Evolutionary conservation across 768 basidiomycete genomes (phyloP).

Genomic region (Gloeophyllum trabeum): DNA sequence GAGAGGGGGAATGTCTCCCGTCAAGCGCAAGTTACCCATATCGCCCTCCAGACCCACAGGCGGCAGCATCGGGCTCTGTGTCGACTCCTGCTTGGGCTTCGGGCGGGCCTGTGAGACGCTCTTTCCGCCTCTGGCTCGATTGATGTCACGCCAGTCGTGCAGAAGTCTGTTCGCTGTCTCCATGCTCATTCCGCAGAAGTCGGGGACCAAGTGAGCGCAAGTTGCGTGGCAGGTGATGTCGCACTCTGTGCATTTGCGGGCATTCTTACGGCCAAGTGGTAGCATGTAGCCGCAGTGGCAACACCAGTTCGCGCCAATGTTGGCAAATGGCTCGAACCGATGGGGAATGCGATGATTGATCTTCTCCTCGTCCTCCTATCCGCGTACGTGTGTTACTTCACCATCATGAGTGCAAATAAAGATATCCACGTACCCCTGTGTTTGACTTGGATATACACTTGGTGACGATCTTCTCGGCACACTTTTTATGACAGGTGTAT

Average conservation of each 20-base stretch:
- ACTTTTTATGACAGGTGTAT: conserved; percentile 98
- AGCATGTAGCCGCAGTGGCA: conserved; percentile 99
- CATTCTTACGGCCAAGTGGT: conserved; percentile 93
- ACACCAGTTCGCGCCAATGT: conserved; percentile 98
- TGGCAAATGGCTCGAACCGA: conserved; percentile 93
- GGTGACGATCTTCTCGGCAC: conserved; percentile 97
- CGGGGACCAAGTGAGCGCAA: conserved; percentile 96
- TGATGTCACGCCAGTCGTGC: conserved; percentile 86
- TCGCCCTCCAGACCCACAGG: too few species aligned
- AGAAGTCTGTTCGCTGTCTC: conserved; percentile 93
- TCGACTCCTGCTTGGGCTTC: too few species aligned
- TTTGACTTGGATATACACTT: conserved; percentile 98
- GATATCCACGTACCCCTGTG: conserved; percentile 59
- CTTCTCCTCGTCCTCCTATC: conserved; percentile 87
- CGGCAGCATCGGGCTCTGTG: too few species aligned
- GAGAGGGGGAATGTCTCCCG: not conserved
- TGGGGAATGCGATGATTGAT: conserved; percentile 99
- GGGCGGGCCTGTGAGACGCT: too few species aligned
- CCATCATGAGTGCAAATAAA: not conserved
- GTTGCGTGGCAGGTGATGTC: conserved; percentile 94
- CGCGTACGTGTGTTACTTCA: not conserved
- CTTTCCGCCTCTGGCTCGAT: conserved; percentile 48
- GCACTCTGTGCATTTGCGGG: conserved; percentile 92
- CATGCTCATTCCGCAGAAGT: conserved; percentile 99
- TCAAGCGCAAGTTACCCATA: not conserved